Evolutionary conservation across 2,329 filamentous ascomycete species (phyloP).

Genomic region (Trichoderma sp.): DNA sequence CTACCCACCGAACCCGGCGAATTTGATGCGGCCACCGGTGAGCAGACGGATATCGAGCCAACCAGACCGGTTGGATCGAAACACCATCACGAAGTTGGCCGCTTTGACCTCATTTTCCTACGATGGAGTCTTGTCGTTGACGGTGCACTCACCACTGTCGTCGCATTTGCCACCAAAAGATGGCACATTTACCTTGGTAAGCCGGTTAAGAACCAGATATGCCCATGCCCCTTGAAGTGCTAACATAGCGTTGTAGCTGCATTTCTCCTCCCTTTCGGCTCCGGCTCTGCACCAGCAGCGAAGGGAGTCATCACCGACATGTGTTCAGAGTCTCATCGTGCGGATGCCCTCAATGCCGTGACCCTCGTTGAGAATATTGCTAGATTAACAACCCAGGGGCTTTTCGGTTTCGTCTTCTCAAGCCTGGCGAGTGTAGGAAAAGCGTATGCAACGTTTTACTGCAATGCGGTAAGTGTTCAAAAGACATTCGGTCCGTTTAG

Average conservation of each 20-base stretch:
- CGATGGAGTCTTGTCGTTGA: slow-evolving; percentile 64
- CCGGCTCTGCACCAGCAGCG: slow-evolving; percentile 64
- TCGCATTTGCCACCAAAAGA: slow-evolving; percentile 57
- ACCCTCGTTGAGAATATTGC: slow-evolving; percentile 69
- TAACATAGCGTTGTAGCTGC: slow-evolving; percentile 43
- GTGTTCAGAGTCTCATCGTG: slow-evolving; percentile 58
- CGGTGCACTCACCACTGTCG: slow-evolving; percentile 59
- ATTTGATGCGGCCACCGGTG: slow-evolving; percentile 41
- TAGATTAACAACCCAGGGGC: slow-evolving; percentile 57
- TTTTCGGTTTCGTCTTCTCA: slow-evolving; percentile 67
- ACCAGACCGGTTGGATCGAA: slow-evolving; percentile 27
- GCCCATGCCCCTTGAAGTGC: background rate
- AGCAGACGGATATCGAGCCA: slow-evolving; percentile 46
- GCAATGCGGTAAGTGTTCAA: slow-evolving; percentile 53
- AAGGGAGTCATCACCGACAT: slow-evolving; percentile 73
- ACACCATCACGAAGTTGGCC: slow-evolving; percentile 46
- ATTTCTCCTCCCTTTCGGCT: slow-evolving; percentile 62
- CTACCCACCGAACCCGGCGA: slow-evolving; percentile 39
- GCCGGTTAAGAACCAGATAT: slow-evolving; percentile 8
- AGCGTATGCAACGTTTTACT: slow-evolving; percentile 62
- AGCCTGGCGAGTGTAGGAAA: slow-evolving; percentile 58
- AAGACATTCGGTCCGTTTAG: too few species aligned
- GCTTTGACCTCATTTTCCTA: slow-evolving; percentile 66
- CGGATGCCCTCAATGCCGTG: slow-evolving; percentile 66
- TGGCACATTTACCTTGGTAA: slow-evolving; percentile 67